These are phyloP conservation scores for Pseudocercospora pini-densiflorae DNA, from an alignment of 2,329 filamentous ascomycete genomes.

Conservation along the genomic window DNA sequence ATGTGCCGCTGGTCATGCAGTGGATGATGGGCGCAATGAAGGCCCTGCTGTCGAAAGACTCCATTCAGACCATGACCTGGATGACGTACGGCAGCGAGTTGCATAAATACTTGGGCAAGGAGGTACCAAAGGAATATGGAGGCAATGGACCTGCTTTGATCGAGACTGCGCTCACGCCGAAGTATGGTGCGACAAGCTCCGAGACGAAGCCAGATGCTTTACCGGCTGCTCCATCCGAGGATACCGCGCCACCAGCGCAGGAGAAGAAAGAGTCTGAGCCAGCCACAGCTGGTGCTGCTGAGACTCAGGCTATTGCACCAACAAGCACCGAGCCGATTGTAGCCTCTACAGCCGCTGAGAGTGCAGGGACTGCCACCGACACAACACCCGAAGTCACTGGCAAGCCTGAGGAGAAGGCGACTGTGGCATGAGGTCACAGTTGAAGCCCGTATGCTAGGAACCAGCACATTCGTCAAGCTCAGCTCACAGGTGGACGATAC, in stretches of 20 bases:
- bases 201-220: constrained; percentile 11
- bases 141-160: constrained; percentile 66
- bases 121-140: constrained; percentile 77
- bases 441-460: not conserved
- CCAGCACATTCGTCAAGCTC: not conserved
- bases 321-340: not conserved
- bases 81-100: constrained; percentile 67
- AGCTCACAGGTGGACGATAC: not conserved
- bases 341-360: not conserved
- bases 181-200: constrained; percentile 31
- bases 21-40: constrained; percentile 63
- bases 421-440: constrained; percentile 17
- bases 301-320: not conserved
- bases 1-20: constrained; percentile 88
- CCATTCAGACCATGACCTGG: constrained; percentile 55
- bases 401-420: constrained; percentile 25
- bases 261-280: not conserved
- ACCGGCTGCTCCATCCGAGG: not conserved
- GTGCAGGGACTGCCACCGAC: not conserved
- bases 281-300: not conserved
- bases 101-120: constrained; percentile 66
- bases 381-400: constrained; percentile 17
- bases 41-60: constrained; percentile 53
- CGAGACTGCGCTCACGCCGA: constrained; percentile 48
- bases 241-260: not conserved